These are phyloP conservation scores for Priceomyces haplophilus DNA, from an alignment of 805 yeast genomes.

Conservation along the genomic window DNA sequence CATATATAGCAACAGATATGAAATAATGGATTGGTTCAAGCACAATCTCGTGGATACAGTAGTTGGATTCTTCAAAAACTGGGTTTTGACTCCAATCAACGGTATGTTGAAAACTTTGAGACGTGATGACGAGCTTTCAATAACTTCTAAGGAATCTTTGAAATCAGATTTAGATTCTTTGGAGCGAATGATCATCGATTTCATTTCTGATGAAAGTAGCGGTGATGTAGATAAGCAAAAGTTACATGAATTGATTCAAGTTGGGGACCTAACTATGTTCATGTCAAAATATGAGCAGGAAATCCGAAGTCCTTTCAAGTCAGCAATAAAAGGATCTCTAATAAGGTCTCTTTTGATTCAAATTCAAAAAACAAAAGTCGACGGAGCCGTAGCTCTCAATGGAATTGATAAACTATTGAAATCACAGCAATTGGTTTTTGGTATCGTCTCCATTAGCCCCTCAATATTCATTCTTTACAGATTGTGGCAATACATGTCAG, in stretches of 20 bases:
- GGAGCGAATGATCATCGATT: slow-evolving; percentile 84
- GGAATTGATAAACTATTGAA: slow-evolving; percentile 89
- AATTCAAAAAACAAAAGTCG: slow-evolving; percentile 94
- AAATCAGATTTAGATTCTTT: slow-evolving; percentile 75
- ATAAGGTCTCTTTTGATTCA: slow-evolving; percentile 80
- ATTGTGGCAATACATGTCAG: slow-evolving; percentile 35
- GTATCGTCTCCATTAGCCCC: slow-evolving; percentile 86
- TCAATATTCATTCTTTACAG: slow-evolving; percentile 58
- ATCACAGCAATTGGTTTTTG: slow-evolving; percentile 93
- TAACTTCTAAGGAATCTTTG: slow-evolving; percentile 76
- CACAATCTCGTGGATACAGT: slow-evolving; percentile 62
- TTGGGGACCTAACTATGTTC: slow-evolving; percentile 77
- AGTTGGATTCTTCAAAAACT: slow-evolving; percentile 67
- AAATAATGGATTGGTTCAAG: slow-evolving; percentile 54
- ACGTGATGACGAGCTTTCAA: slow-evolving; percentile 72
- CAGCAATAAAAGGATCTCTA: slow-evolving; percentile 65
- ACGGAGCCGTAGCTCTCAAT: slow-evolving; percentile 82
- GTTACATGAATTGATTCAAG: slow-evolving; percentile 49
- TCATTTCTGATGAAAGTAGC: slow-evolving; percentile 38
- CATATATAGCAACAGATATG: slow-evolving; percentile 49
- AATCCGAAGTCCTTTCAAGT: slow-evolving; percentile 63
- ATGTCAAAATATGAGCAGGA: slow-evolving; percentile 80
- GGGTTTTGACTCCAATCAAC: slow-evolving; percentile 76
- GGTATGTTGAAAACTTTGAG: slow-evolving; percentile 77
- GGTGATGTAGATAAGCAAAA: slow-evolving; percentile 18